These are phyloP conservation scores for Lecanicillium sp. DNA, from an alignment of 2,329 filamentous ascomycete genomes.

Conservation along the genomic window DNA sequence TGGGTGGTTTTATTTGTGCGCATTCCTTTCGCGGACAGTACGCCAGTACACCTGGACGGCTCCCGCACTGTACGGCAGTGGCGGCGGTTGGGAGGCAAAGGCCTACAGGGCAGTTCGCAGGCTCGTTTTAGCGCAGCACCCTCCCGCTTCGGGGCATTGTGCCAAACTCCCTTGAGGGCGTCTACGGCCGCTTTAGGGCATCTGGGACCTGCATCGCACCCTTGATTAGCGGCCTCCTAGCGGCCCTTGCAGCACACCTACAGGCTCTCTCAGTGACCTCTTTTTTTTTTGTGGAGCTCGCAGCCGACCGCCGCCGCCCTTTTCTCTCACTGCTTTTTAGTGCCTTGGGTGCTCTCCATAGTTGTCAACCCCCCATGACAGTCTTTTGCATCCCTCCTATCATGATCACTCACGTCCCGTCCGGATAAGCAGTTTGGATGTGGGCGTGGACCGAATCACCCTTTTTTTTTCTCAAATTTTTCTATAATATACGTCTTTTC, in stretches of 20 bases:
- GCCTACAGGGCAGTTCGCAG: too few species aligned
- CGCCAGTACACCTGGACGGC: too few species aligned
- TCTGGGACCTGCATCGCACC: slow-evolving; percentile 7
- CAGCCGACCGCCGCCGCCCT: slow-evolving; percentile 7
- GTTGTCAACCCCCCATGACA: neutral
- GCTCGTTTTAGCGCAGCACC: too few species aligned
- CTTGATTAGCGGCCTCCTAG: neutral
- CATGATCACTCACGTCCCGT: slow-evolving; percentile 14
- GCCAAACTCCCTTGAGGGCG: too few species aligned
- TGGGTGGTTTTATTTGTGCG: too few species aligned
- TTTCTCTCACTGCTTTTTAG: too few species aligned
- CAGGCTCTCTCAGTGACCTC: neutral
- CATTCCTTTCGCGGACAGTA: too few species aligned
- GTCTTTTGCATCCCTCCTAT: neutral
- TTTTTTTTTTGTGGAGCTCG: slow-evolving; percentile 7
- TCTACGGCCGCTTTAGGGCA: neutral
- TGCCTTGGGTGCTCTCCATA: too few species aligned
- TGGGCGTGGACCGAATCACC: slow-evolving; percentile 17
- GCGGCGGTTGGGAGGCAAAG: too few species aligned
- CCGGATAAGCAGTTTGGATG: slow-evolving; percentile 20
- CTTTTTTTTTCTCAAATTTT: neutral
- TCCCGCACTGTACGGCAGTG: too few species aligned
- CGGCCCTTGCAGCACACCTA: neutral
- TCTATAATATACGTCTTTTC: neutral
- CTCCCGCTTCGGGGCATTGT: too few species aligned